These are phyloP conservation scores for Inonotus hispidus DNA, from an alignment of 1,284 basidiomycete species.

Conservation along the genomic window DNA sequence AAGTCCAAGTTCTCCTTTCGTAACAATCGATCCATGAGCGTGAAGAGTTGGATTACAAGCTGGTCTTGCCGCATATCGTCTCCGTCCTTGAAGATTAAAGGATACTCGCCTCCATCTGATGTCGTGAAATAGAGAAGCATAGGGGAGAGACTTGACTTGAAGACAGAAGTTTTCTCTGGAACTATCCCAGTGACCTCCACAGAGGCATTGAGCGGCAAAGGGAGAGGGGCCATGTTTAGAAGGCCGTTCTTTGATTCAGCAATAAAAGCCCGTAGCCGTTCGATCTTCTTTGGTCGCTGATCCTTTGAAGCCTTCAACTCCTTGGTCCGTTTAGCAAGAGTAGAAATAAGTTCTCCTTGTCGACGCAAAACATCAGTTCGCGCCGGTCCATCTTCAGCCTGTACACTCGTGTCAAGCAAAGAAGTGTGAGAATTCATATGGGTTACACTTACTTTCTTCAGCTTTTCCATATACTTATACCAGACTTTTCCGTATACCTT, in stretches of 20 bases:
- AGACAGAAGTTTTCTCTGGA: constrained; percentile 89
- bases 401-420: constrained; percentile 13
- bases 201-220: constrained; percentile 85
- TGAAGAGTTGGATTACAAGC: constrained; percentile 95
- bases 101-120: constrained; percentile 72
- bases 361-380: constrained; percentile 77
- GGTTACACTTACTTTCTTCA: constrained; percentile 62
- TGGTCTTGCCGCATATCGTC: constrained; percentile 99
- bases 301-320: constrained; percentile 91
- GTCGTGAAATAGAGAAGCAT: constrained; percentile 88
- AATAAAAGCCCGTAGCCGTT: constrained; percentile 82
- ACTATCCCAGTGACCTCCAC: constrained; percentile 81
- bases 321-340: constrained; percentile 77
- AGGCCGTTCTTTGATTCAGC: constrained; percentile 83
- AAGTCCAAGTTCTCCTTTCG: constrained; percentile 95
- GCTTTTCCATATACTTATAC: constrained; percentile 81
- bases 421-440: constrained; percentile 3
- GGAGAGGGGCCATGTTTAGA: constrained; percentile 68
- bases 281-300: constrained; percentile 93
- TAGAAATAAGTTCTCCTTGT: constrained; percentile 83
- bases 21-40: constrained; percentile 92
- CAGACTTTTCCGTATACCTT: constrained; percentile 92
- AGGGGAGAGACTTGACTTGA: constrained; percentile 96
- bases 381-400: constrained; percentile 72
- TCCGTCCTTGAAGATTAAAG: constrained; percentile 98